Evolutionary conservation across 192 early-diverging fungal species (phyloP).

Genomic region (Gaertneriomyces semiglobifer): DNA sequence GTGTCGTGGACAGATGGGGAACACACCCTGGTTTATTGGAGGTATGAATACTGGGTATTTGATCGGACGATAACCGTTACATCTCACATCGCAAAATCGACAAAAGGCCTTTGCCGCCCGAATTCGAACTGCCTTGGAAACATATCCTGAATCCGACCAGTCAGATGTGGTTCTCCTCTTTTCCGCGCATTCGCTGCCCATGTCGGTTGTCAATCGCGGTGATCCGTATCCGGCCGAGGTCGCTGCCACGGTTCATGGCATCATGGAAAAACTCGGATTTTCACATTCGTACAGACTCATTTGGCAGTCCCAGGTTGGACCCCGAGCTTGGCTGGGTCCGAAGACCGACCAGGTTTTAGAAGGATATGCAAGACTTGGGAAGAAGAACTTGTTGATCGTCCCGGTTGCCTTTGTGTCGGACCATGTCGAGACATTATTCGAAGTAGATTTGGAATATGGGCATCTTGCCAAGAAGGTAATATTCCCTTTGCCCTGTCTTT

Average conservation of each 20-base stretch:
- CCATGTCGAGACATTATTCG: slow-evolving; percentile 96
- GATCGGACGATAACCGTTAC: not conserved
- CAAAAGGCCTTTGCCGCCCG: slow-evolving; percentile 70
- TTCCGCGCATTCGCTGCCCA: slow-evolving; percentile 94
- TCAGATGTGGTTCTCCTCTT: slow-evolving; percentile 80
- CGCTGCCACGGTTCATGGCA: slow-evolving; percentile 74
- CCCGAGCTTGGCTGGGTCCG: slow-evolving; percentile 87
- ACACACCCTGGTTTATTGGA: slow-evolving; percentile 82
- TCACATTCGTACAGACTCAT: slow-evolving; percentile 82
- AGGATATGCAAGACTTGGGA: slow-evolving; percentile 69
- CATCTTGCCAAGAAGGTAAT: slow-evolving; percentile 73
- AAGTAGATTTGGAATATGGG: slow-evolving; percentile 92
- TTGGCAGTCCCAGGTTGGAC: slow-evolving; percentile 96
- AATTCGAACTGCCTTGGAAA: slow-evolving; percentile 64
- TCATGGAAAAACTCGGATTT: slow-evolving; percentile 71
- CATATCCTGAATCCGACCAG: slow-evolving; percentile 64
- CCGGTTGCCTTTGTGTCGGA: slow-evolving; percentile 96
- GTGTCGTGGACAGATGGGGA: slow-evolving; percentile 94
- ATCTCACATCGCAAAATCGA: not conserved
- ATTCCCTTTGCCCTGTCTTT: not conserved
- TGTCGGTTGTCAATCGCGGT: slow-evolving; percentile 87
- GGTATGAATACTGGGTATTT: slow-evolving; percentile 22
- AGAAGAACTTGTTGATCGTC: slow-evolving; percentile 79
- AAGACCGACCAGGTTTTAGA: slow-evolving; percentile 78
- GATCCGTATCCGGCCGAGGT: slow-evolving; percentile 87